Percentiles rank a stretch among this genome's conserved stretches.
phyloP scores from a whole-genome alignment of 2,329 filamentous ascomycete species.

The Nemania sp. region DNA sequence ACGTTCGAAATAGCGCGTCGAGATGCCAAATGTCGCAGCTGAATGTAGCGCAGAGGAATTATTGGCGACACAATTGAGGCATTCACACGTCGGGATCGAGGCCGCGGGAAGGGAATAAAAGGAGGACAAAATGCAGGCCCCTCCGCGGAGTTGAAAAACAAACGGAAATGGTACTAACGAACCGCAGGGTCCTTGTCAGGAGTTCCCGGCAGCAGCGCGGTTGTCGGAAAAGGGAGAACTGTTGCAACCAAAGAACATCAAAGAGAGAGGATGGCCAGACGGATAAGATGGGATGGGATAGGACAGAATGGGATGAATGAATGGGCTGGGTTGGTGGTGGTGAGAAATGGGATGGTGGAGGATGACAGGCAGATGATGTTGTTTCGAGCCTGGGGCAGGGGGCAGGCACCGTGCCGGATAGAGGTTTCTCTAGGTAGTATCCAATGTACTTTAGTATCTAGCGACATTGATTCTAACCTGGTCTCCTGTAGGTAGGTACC shows the following conservation, averaged over 20 bases:
- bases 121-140: slow-evolving; percentile 12
- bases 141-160: slow-evolving; percentile 14
- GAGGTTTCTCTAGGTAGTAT: background rate
- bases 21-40: slow-evolving; percentile 12
- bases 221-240: slow-evolving; percentile 9
- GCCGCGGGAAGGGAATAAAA: slow-evolving; percentile 15
- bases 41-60: slow-evolving; percentile 22
- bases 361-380: slow-evolving; percentile 31
- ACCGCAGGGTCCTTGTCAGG: slow-evolving; percentile 1
- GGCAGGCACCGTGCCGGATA: slow-evolving; percentile 18
- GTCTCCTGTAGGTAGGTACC: background rate
- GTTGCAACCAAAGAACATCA: slow-evolving; percentile 19
- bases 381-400: slow-evolving; percentile 23
- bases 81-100: slow-evolving; percentile 24
- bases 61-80: slow-evolving; percentile 31
- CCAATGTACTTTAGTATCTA: background rate
- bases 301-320: background rate
- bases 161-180: slow-evolving; percentile 14
- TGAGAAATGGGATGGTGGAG: slow-evolving; percentile 22
- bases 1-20: slow-evolving; percentile 17
- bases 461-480: background rate
- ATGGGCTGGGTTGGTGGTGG: slow-evolving; percentile 25
- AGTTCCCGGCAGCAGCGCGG: background rate
- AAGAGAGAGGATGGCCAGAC: slow-evolving; percentile 17
- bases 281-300: slow-evolving; percentile 3